Percentiles rank a stretch among this genome's conserved stretches.
Evolutionary conservation across 129 eudicot species (phyloP).

Genomic region (Pseudognaphalium luteoalbum): DNA sequence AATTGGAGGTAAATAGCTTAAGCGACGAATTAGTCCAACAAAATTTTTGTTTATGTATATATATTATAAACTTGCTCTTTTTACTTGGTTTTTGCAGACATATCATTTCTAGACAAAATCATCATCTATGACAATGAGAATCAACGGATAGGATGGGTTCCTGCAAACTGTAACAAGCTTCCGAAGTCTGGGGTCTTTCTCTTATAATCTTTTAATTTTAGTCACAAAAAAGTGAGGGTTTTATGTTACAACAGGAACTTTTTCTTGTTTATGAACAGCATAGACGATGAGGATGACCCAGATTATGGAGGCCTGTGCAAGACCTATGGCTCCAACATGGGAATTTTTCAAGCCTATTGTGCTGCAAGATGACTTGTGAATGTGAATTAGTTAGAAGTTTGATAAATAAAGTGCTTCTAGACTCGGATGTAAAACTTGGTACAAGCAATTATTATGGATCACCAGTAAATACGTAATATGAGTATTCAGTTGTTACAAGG

Average conservation of each 20-base stretch:
- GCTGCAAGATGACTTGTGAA: conserved; percentile 38
- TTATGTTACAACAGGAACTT: conserved; percentile 46
- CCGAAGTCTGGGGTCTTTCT: conserved; percentile 55
- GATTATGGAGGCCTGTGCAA: conserved; percentile 31
- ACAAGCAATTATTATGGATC: conserved; percentile 23
- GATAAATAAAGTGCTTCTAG: conserved; percentile 26
- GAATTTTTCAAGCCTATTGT: conserved; percentile 35
- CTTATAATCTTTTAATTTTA: conserved; percentile 30
- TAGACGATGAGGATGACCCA: conserved; percentile 31
- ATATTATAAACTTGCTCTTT: conserved; percentile 9
- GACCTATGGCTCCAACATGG: conserved; percentile 41
- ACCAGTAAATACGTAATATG: conserved; percentile 29
- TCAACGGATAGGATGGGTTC: conserved; percentile 71
- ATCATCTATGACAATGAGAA: conserved; percentile 79
- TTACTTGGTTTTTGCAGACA: conserved; percentile 49
- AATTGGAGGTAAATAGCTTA: conserved; percentile 61
- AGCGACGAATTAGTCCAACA: not conserved
- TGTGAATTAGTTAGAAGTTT: conserved; percentile 22
- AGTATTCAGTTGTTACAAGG: conserved; percentile 28
- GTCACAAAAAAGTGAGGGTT: conserved; percentile 5
- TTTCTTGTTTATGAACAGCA: conserved; percentile 56
- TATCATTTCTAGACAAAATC: conserved; percentile 79
- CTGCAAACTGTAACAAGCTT: conserved; percentile 65
- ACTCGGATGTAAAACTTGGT: conserved; percentile 4
- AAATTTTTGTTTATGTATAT: not conserved